phyloP scores from a whole-genome alignment of 345 rosid genomes.

The Cardamine occulta region DNA sequence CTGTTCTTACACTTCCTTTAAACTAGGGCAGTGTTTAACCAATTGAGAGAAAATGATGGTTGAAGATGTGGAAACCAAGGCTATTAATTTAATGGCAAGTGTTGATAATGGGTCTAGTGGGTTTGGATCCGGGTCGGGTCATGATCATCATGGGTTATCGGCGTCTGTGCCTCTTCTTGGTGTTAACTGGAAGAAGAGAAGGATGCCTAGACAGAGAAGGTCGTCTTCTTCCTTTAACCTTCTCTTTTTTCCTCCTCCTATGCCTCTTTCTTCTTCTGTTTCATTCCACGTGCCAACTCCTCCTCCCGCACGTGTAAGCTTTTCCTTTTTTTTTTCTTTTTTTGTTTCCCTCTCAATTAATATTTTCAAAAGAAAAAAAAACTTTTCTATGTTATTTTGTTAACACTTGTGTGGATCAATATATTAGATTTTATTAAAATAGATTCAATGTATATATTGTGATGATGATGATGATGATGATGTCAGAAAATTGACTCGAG shows the following conservation, averaged over 20 bases:
- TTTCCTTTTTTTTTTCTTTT: not conserved
- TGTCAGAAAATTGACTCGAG: conserved; percentile 76
- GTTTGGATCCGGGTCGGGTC: conserved; percentile 48
- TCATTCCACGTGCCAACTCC: conserved; percentile 42
- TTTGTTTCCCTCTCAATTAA: not conserved
- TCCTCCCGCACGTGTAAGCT: conserved; percentile 76
- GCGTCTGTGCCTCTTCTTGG: conserved; percentile 56
- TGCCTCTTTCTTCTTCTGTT: conserved; percentile 26
- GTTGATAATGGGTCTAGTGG: conserved; percentile 38
- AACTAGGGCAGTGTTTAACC: conserved; percentile 41
- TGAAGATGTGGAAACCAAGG: conserved; percentile 59
- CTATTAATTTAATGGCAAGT: conserved; percentile 61
- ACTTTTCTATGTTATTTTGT: not conserved
- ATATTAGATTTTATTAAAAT: conserved; percentile 6
- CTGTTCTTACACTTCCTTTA: conserved; percentile 28
- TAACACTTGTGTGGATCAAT: not conserved
- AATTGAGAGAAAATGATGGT: conserved; percentile 49
- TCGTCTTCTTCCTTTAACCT: conserved; percentile 61
- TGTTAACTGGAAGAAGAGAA: conserved; percentile 79
- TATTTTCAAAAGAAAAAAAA: not conserved
- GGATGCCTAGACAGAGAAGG: conserved; percentile 87
- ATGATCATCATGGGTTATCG: conserved; percentile 50
- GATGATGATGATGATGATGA: conserved; percentile 16
- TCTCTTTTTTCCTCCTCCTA: conserved; percentile 48
- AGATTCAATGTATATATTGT: conserved; percentile 7